Conservation (phyloP, 1,139 yeast species). For the Sugiyamaella paludigena region DNA sequence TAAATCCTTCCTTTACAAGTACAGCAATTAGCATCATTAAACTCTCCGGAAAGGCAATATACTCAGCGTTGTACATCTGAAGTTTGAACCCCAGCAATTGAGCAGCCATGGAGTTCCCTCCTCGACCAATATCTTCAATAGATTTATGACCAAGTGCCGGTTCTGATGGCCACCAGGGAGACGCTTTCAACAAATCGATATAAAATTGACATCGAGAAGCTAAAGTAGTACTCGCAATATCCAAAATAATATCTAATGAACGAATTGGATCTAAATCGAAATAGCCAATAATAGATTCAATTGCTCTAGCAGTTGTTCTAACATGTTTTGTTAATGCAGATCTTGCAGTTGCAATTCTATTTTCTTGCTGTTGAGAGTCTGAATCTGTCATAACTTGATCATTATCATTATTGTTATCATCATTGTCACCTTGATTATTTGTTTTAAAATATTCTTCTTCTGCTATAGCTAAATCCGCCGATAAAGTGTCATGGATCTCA, state of each 20-base stretch:
- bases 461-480: background rate
- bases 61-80: slow-evolving; percentile 19
- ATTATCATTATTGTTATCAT: too few relatives aligned
- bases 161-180: slow-evolving; percentile 66
- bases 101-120: slow-evolving; percentile 62
- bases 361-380: background rate
- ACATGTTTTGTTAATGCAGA: slow-evolving; percentile 40
- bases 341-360: too few relatives aligned
- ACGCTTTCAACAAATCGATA: slow-evolving; percentile 47
- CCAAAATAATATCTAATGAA: slow-evolving; percentile 60
- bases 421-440: too few relatives aligned
- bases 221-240: slow-evolving; percentile 48
- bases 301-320: slow-evolving; percentile 48
- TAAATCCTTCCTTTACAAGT: slow-evolving; percentile 65
- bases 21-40: slow-evolving; percentile 45
- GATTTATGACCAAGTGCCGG: slow-evolving; percentile 39
- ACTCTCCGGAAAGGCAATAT: slow-evolving; percentile 35
- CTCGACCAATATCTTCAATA: slow-evolving; percentile 40
- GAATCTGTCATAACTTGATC: background rate
- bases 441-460: too few relatives aligned
- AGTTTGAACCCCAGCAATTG: slow-evolving; percentile 59
- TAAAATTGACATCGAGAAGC: slow-evolving; percentile 47
- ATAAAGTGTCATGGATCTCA: slow-evolving; percentile 10
- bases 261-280: slow-evolving; percentile 75
- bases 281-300: slow-evolving; percentile 68